Percentiles rank a stretch among this genome's conserved stretches.
phyloP scores from a whole-genome alignment of 306 rosid genomes.

The Rosa rugosa region DNA sequence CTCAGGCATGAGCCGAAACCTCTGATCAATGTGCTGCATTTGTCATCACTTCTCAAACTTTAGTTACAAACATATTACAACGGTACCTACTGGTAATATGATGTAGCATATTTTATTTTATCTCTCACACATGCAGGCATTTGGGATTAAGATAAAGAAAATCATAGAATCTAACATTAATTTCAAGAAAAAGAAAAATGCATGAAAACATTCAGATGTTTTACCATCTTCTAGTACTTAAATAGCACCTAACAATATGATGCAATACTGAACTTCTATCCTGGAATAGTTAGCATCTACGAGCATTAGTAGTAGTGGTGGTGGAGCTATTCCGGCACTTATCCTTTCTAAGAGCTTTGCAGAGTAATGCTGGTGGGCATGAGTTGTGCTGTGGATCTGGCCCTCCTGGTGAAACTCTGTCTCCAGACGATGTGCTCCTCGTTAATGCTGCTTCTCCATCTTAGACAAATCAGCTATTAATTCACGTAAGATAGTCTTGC shows the following conservation, averaged over 20 bases:
- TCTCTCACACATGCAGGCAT: neutral
- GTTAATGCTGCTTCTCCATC: neutral
- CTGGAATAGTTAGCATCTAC: neutral
- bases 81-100: too few relatives aligned
- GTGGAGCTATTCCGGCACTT: neutral
- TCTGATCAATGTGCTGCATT: too few relatives aligned
- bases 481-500: constrained; percentile 2
- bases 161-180: neutral
- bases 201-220: neutral
- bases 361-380: neutral
- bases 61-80: too few relatives aligned
- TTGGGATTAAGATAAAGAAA: neutral
- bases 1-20: too few relatives aligned
- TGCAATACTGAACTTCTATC: neutral
- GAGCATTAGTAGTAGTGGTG: neutral
- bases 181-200: neutral
- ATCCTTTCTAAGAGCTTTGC: neutral
- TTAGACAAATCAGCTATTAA: neutral
- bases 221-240: neutral
- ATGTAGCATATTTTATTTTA: too few relatives aligned
- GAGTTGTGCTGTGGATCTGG: neutral
- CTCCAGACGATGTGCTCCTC: neutral
- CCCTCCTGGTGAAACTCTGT: constrained; percentile 17
- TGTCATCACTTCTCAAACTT: too few relatives aligned
- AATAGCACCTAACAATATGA: neutral